Conservation (phyloP, 495 filamentous ascomycete species). For the Pseudomonodictys pantanalensis region DNA sequence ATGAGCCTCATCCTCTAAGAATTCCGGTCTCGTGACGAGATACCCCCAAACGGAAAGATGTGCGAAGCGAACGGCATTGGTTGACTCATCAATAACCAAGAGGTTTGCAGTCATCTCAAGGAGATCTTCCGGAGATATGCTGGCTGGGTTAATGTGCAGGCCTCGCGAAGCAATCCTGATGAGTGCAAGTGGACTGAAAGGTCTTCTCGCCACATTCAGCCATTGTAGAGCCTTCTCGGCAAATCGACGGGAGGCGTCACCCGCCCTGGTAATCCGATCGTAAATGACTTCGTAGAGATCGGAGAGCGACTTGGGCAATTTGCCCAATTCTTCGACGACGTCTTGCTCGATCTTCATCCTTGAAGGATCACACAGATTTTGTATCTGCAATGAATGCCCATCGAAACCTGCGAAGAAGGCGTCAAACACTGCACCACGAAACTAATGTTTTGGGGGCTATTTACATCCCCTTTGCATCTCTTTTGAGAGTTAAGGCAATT, state of each 20-base stretch:
- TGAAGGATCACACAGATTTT: constrained; percentile 35
- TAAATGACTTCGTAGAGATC: constrained; percentile 31
- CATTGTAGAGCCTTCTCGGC: constrained; percentile 29
- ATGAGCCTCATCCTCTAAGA: no score
- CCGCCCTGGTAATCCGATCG: constrained; percentile 15
- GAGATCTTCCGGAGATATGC: constrained; percentile 16
- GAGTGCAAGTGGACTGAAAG: constrained; percentile 14
- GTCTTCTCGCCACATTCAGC: constrained; percentile 31
- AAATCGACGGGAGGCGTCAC: constrained; percentile 1
- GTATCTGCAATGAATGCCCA: constrained; percentile 42
- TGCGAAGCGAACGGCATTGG: constrained; percentile 38
- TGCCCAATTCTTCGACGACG: constrained; percentile 34
- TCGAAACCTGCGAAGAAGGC: constrained; percentile 37
- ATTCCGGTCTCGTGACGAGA: constrained; percentile 10
- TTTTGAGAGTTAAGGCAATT: no score
- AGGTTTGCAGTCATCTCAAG: constrained; percentile 39
- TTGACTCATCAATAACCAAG: constrained; percentile 34
- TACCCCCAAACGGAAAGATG: constrained; percentile 41
- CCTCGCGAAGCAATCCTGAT: constrained; percentile 10
- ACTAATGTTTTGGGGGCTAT: constrained; percentile 43
- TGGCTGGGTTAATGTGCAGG: constrained; percentile 18
- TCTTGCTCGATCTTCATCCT: constrained; percentile 23
- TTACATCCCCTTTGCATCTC: constrained; percentile 23
- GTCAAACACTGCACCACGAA: background rate
- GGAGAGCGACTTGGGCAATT: constrained; percentile 32